Evolutionary conservation across 192 early-diverging fungal genomes (phyloP), one percentile per base, ranked within the genome.

Genomic region (Chytriomyces sp.): DNA sequence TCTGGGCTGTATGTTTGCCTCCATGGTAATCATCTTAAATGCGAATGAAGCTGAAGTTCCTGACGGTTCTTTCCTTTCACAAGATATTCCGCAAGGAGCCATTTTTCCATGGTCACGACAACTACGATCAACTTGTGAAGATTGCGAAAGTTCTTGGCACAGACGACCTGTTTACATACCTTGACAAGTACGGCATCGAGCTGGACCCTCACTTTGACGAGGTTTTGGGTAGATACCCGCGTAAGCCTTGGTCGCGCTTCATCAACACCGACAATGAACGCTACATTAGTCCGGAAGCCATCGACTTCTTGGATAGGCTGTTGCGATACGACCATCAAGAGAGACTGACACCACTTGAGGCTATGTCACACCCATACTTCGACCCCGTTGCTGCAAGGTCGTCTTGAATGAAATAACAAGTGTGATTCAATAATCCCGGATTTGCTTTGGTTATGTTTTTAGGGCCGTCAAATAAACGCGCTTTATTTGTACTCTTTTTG

Each of bases 11-110:
- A 98, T 98, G 96, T 96, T 98, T 86, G 98, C 96, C 28, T 94
- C 93, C 79, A 99, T 99, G 93, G 93, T 94, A 84, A 74, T n/a
- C n/a, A n/a, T n/a, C n/a, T n/a, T n/a, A n/a, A n/a, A n/a, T n/a
- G n/a, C n/a, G 76, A 30, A n/a, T 49, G 3, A 49, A 49, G 17
- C 56, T 39, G 26, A 49, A 49, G 3, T 22, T 10, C 58, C 65
- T 30, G 3, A 19, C 55, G n/a, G 1, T 12, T 57, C 28, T 57
- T 64, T 25, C 37, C 28, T 37, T 25, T 25, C 28, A 55, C 22
- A 70, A 94, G 93, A 99, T 99, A 44, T 99, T 98, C 91, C 90
- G 94, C 77, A 96, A 95, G 79, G 96, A 99, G 74, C 96, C 96
- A 1, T 99, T 99, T 81, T 99, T 99, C 91, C 96, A 98, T 75